Evolutionary conservation across 2,329 filamentous ascomycete genomes (phyloP).

Genomic region (Monilinia polystroma): DNA sequence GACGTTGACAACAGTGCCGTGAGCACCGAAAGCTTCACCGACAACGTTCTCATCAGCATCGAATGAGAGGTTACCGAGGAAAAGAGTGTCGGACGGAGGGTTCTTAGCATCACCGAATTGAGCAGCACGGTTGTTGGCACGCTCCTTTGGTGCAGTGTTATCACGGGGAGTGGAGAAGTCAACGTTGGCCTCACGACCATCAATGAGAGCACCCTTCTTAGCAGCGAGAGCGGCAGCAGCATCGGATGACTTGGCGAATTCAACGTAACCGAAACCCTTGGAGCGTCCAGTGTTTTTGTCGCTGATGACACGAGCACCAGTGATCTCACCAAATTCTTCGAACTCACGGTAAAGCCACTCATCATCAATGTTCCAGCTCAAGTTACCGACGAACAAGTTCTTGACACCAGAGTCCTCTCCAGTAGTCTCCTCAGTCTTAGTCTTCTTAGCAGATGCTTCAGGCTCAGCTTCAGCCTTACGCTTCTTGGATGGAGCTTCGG

Average conservation of each 20-base stretch:
- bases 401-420: slow-evolving; percentile 46
- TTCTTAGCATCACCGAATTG: slow-evolving; percentile 63
- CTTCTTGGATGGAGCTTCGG: slow-evolving; percentile 52
- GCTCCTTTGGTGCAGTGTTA: slow-evolving; percentile 48
- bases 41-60: slow-evolving; percentile 64
- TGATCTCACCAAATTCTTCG: slow-evolving; percentile 64
- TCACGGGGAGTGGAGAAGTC: slow-evolving; percentile 66
- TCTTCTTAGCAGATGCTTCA: slow-evolving; percentile 50
- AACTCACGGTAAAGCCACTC: slow-evolving; percentile 70
- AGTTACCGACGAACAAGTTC: slow-evolving; percentile 71
- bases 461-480: slow-evolving; percentile 55
- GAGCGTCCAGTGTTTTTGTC: slow-evolving; percentile 66
- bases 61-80: slow-evolving; percentile 71
- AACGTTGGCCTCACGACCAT: slow-evolving; percentile 66
- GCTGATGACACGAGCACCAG: slow-evolving; percentile 63
- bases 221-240: slow-evolving; percentile 62
- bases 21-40: slow-evolving; percentile 60
- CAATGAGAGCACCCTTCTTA: slow-evolving; percentile 64
- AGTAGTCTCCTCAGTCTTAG: slow-evolving; percentile 46
- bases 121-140: slow-evolving; percentile 51
- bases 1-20: slow-evolving; percentile 63
- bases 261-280: slow-evolving; percentile 74
- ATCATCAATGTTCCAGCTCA: slow-evolving; percentile 75
- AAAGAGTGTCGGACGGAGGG: slow-evolving; percentile 66
- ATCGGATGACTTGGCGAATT: slow-evolving; percentile 60